Base-by-base conservation (phyloP, 352 stramenopile species). In the Plasmopara halstedii region DNA sequence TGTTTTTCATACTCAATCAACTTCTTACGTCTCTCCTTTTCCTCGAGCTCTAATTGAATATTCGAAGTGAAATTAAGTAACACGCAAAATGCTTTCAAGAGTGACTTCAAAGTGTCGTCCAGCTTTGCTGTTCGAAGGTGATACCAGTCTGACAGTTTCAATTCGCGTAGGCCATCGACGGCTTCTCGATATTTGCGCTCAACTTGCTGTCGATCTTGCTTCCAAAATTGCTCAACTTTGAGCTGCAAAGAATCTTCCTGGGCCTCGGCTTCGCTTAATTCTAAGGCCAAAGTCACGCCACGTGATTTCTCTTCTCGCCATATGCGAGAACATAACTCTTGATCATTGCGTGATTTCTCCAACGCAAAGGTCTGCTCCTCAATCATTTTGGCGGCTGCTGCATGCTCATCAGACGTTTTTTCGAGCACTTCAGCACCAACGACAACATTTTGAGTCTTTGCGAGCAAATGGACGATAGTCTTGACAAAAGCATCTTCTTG, bases 141-240 rank as follows among this genome's bases (percentile, higher is more conserved):
- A 56, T 85, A 88, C 74, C 76, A 91, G 60, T 89, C 74, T 68
- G 83, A 83, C 21, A 67, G 29, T 0, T 80, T 60, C 18, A 85
- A 56, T 4, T 38, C 51, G 18, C 75, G 69, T 22, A 89, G 53
- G 8, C 42, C 45, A 4, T 81, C 58, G 1, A 91, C 80, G 0
- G 80, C 70, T 21, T 64, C 55, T 31, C 85, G 84, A 57, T 91
- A 89, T 40, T 73, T 61, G 3, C 41, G 29, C 37, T 91, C 76
- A 6, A 82, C 65, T 9, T 64, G 43, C 29, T 78, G 56, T 10
- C 55, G 50, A 44, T 87, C 72, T 19, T 68, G 60, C 22, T 84
- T 85, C 80, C 80, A 89, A 46, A 89, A 91, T 8, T 49, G 53
- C 45, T 91, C 80, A 8, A 91, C 61, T 59, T 87, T 87, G 41